Conservation (phyloP, 73 alveolate species). For the Stentor coeruleus region DNA sequence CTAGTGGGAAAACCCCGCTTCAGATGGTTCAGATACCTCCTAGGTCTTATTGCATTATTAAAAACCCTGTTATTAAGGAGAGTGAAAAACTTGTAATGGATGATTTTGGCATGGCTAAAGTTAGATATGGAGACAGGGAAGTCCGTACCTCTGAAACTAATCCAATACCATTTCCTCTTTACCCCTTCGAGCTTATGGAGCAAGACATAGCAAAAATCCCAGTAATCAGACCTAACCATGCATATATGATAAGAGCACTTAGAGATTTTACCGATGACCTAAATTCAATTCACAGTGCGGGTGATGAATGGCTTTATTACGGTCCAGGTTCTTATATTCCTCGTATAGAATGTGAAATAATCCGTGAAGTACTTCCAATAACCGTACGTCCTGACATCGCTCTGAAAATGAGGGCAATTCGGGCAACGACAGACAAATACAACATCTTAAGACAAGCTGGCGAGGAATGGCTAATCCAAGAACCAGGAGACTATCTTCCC, state of each 20-base stretch:
- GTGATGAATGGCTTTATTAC: slow-evolving; percentile 65
- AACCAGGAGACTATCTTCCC: slow-evolving; percentile 65
- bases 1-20: slow-evolving; percentile 37
- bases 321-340: slow-evolving; percentile 83
- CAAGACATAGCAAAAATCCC: slow-evolving; percentile 35
- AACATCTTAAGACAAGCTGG: slow-evolving; percentile 67
- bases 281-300: slow-evolving; percentile 48
- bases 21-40: slow-evolving; percentile 73
- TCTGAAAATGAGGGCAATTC: slow-evolving; percentile 50
- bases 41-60: slow-evolving; percentile 55
- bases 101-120: slow-evolving; percentile 51
- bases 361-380: slow-evolving; percentile 37
- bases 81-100: slow-evolving; percentile 34
- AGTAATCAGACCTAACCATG: slow-evolving; percentile 49
- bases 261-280: slow-evolving; percentile 49
- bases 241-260: slow-evolving; percentile 44
- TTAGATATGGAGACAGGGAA: slow-evolving; percentile 60
- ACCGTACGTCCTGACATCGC: slow-evolving; percentile 51
- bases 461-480: slow-evolving; percentile 69
- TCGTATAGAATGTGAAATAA: slow-evolving; percentile 52
- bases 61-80: slow-evolving; percentile 61
- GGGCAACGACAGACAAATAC: slow-evolving; percentile 45
- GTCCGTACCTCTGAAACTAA: slow-evolving; percentile 53
- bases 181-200: slow-evolving; percentile 58
- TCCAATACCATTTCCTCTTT: slow-evolving; percentile 76